A percentile compares a stretch with the other conserved stretches of the same genome.
Evolutionary conservation across 2,329 filamentous ascomycete genomes (phyloP).

Genomic region (Rhynchosporium graminicola): DNA sequence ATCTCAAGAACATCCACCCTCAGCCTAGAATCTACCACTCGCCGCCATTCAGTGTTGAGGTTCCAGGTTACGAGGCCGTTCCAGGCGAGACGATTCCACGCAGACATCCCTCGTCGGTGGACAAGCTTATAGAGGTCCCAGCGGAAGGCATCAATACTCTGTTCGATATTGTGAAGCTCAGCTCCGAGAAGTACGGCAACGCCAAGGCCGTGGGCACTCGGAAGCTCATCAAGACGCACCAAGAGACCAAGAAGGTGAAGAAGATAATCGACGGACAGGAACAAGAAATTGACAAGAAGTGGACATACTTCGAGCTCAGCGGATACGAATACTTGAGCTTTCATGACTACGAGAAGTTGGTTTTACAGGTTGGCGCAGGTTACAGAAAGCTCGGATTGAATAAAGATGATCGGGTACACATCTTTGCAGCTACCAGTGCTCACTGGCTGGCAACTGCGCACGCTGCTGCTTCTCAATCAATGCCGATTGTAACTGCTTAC

Average conservation of each 20-base stretch:
- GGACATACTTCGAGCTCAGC: constrained; percentile 85
- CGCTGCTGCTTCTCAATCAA: constrained; percentile 76
- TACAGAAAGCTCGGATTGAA: constrained; percentile 71
- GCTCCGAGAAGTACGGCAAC: constrained; percentile 66
- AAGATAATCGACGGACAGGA: constrained; percentile 82
- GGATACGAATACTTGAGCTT: constrained; percentile 77
- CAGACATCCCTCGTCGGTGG: constrained; percentile 57
- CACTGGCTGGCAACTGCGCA: constrained; percentile 83
- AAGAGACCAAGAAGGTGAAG: constrained; percentile 87
- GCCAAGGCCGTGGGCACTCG: constrained; percentile 68
- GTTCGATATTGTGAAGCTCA: constrained; percentile 72
- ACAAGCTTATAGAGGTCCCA: constrained; percentile 57
- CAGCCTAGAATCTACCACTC: constrained; percentile 42
- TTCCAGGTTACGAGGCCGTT: constrained; percentile 56
- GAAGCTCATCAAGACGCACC: constrained; percentile 73
- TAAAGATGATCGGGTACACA: constrained; percentile 70
- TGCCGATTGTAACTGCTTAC: constrained; percentile 92
- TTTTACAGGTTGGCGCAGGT: constrained; percentile 67
- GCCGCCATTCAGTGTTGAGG: constrained; percentile 63
- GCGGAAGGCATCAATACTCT: constrained; percentile 65
- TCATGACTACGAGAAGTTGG: constrained; percentile 73
- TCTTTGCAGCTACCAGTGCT: constrained; percentile 73
- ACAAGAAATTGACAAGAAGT: constrained; percentile 80
- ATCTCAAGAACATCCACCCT: constrained; percentile 38
- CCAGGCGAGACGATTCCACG: constrained; percentile 72